Evolutionary conservation across 805 yeast species (phyloP).

Genomic region (Candida insectalens): DNA sequence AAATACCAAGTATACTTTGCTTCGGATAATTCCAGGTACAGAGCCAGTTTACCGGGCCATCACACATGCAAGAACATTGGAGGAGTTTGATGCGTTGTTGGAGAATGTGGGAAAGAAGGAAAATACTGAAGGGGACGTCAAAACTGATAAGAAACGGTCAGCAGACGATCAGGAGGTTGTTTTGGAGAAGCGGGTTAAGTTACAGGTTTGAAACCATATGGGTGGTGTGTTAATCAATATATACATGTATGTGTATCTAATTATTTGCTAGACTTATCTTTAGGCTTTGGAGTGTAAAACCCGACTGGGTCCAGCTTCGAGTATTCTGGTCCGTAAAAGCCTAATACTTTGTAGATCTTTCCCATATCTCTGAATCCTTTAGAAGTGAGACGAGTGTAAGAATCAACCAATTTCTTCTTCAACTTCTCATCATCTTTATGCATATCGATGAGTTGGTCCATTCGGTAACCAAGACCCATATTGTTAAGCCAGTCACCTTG

Average conservation of each 20-base stretch:
- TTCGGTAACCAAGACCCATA: conserved; percentile 66
- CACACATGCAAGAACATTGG: conserved; percentile 44
- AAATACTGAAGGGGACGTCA: background rate
- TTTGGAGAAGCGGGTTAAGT: background rate
- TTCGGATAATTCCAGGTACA: conserved; percentile 57
- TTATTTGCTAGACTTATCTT: background rate
- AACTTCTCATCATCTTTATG: conserved; percentile 32
- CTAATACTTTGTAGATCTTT: conserved; percentile 61
- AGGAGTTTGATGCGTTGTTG: conserved; percentile 30
- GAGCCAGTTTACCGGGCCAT: conserved; percentile 42
- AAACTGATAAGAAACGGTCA: background rate
- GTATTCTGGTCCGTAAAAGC: conserved; percentile 31
- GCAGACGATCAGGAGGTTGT: background rate
- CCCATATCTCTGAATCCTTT: conserved; percentile 65
- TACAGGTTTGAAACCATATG: too few species aligned
- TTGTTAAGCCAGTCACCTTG: conserved; percentile 76
- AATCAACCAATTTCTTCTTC: conserved; percentile 40
- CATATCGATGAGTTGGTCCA: conserved; percentile 39
- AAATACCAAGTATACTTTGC: conserved; percentile 74
- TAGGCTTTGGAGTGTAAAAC: conserved; percentile 28
- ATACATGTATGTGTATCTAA: too few species aligned
- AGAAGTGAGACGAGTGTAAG: conserved; percentile 57
- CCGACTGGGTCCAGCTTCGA: conserved; percentile 42
- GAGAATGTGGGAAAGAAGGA: background rate
- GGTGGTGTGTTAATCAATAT: too few species aligned